Percentiles rank a stretch among this genome's conserved stretches.
These are phyloP conservation scores for Sambucus nigra DNA, from an alignment of 129 eudicot genomes.

Conservation along the genomic window DNA sequence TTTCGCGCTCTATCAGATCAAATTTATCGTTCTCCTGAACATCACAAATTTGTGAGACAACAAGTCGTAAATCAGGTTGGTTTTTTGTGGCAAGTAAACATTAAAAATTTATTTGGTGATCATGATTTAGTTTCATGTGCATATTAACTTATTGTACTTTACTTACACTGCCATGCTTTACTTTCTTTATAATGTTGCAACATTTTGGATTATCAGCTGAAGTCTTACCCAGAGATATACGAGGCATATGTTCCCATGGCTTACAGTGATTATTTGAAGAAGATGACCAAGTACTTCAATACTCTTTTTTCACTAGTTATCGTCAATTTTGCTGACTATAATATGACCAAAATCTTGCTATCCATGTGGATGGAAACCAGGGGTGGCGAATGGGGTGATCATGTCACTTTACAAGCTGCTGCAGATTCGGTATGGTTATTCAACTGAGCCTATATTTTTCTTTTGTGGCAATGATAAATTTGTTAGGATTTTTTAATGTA, in stretches of 20 bases:
- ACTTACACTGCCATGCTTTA: neutral
- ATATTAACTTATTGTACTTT: constrained; percentile 4
- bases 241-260: constrained; percentile 97
- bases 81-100: neutral
- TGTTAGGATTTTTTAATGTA: neutral
- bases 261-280: constrained; percentile 62
- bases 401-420: constrained; percentile 97
- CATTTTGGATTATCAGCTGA: constrained; percentile 33
- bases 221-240: constrained; percentile 61
- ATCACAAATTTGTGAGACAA: constrained; percentile 80
- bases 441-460: neutral
- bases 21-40: constrained; percentile 85
- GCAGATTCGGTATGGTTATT: constrained; percentile 63
- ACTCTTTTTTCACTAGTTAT: constrained; percentile 10
- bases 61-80: constrained; percentile 85
- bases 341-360: constrained; percentile 14
- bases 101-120: neutral
- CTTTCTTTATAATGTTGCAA: neutral
- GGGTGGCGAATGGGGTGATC: constrained; percentile 98
- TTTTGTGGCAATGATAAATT: neutral
- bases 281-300: constrained; percentile 72
- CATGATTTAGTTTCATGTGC: constrained; percentile 1
- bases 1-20: constrained; percentile 96
- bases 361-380: constrained; percentile 24
- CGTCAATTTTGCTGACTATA: constrained; percentile 3